A percentile compares a stretch with the other conserved stretches of the same genome.
These are phyloP conservation scores for Phytopythium aichiense DNA, from an alignment of 352 stramenopile genomes.

Conservation along the genomic window DNA sequence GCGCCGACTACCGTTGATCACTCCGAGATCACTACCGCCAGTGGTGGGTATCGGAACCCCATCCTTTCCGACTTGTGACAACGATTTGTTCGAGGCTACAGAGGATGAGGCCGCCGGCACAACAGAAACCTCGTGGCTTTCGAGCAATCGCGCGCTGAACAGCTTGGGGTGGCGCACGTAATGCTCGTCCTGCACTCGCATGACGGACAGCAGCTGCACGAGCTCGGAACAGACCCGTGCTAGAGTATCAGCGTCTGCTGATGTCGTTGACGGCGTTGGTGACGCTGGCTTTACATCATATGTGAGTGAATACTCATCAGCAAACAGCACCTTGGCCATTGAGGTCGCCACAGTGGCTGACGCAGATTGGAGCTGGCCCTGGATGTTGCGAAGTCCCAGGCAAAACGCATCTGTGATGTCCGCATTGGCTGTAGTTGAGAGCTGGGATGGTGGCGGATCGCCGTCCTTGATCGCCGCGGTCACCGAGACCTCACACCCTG, in stretches of 20 bases:
- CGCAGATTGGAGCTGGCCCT: not conserved
- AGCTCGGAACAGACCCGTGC: conserved; percentile 14
- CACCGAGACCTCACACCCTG: not conserved
- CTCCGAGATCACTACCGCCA: conserved; percentile 29
- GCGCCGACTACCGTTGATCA: conserved; percentile 44
- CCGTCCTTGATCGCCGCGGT: not conserved
- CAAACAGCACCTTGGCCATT: conserved; percentile 1
- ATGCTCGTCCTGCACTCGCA: conserved; percentile 61
- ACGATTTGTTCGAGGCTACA: not conserved
- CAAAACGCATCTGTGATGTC: not conserved
- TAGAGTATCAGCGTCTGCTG: not conserved
- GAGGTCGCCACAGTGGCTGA: not conserved
- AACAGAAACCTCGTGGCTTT: conserved; percentile 58
- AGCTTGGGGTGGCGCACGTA: conserved; percentile 59
- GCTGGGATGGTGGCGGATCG: not conserved
- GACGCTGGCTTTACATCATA: not conserved
- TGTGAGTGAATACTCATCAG: not conserved
- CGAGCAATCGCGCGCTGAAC: conserved; percentile 60
- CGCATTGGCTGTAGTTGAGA: not conserved
- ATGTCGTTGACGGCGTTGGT: not conserved
- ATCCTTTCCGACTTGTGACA: not conserved
- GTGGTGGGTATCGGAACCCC: conserved; percentile 3
- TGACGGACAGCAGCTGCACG: conserved; percentile 24
- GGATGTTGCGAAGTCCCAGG: not conserved
- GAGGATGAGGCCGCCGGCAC: conserved; percentile 16